Conservation (phyloP, 768 basidiomycete genomes). For the Boletus subparvulus region DNA sequence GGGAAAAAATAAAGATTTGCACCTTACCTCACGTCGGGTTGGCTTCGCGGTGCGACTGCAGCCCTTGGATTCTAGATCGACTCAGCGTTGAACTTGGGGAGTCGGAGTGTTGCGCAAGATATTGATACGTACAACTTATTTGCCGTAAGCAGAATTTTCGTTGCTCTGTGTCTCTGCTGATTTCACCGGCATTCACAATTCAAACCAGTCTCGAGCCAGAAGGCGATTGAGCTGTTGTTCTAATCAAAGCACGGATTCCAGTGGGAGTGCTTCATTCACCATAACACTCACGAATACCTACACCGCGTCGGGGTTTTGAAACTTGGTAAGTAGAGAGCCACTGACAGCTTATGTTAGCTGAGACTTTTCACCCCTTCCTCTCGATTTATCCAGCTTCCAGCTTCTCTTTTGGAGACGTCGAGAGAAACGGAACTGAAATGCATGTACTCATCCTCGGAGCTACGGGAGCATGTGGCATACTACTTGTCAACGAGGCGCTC, state of each 20-base stretch:
- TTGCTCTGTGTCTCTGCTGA: not conserved
- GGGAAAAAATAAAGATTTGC: too few species aligned
- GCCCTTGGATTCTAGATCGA: not conserved
- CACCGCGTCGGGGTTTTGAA: not conserved
- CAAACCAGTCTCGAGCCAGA: not conserved
- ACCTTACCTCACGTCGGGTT: not conserved
- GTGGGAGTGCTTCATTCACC: not conserved
- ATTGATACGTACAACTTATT: not conserved
- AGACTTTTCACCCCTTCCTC: not conserved
- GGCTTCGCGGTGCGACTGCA: not conserved
- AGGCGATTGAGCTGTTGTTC: not conserved
- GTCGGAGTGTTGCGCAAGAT: not conserved
- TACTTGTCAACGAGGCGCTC: conserved; percentile 57
- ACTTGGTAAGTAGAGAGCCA: not conserved
- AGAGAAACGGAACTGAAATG: conserved; percentile 29
- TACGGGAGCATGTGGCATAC: conserved; percentile 61
- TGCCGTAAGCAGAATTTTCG: not conserved
- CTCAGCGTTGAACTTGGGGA: not conserved
- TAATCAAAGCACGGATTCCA: not conserved
- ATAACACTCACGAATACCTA: not conserved
- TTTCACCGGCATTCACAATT: not conserved
- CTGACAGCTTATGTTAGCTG: not conserved
- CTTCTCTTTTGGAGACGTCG: not conserved
- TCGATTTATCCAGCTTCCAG: not conserved
- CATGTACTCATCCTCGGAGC: conserved; percentile 67